A percentile compares a stretch with the other conserved stretches of the same genome.
Evolutionary conservation across 495 filamentous ascomycete species (phyloP).

Genomic region (Aspergillus steynii): DNA sequence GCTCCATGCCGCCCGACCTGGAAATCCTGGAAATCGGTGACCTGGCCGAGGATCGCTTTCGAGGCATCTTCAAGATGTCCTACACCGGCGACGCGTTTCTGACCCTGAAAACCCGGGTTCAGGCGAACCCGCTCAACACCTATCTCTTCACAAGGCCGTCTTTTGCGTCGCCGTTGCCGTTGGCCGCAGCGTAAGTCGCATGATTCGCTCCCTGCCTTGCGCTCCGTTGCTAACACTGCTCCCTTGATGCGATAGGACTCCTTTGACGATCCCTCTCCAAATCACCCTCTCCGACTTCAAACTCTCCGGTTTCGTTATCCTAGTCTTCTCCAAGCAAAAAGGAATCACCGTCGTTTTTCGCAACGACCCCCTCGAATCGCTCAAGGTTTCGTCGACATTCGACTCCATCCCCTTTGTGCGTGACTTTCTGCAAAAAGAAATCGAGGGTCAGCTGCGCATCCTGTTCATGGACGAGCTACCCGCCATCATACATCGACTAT

Average conservation of each 20-base stretch:
- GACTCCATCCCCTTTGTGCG: constrained; percentile 98
- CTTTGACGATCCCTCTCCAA: constrained; percentile 92
- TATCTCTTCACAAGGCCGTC: constrained; percentile 86
- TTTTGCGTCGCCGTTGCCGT: constrained; percentile 87
- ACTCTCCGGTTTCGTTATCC: constrained; percentile 94
- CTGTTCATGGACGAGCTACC: constrained; percentile 97
- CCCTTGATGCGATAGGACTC: constrained; percentile 45
- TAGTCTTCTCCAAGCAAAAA: constrained; percentile 97
- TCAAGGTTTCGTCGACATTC: constrained; percentile 98
- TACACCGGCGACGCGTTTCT: constrained; percentile 94
- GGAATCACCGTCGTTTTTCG: constrained; percentile 94
- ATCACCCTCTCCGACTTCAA: constrained; percentile 96
- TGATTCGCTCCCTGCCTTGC: not conserved
- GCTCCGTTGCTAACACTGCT: constrained; percentile 16
- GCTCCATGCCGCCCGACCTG: constrained; percentile 84
- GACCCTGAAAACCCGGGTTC: constrained; percentile 90
- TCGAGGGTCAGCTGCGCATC: constrained; percentile 88
- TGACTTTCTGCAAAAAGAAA: constrained; percentile 94
- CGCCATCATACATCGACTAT: constrained; percentile 91
- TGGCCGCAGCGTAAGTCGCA: constrained; percentile 74
- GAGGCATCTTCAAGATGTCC: constrained; percentile 98
- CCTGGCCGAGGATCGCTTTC: constrained; percentile 92
- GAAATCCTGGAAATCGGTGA: constrained; percentile 98
- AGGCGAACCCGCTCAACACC: constrained; percentile 97
- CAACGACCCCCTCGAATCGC: constrained; percentile 95